phyloP scores from a whole-genome alignment of 306 rosid genomes.

The Amphicarpaea edgeworthii region DNA sequence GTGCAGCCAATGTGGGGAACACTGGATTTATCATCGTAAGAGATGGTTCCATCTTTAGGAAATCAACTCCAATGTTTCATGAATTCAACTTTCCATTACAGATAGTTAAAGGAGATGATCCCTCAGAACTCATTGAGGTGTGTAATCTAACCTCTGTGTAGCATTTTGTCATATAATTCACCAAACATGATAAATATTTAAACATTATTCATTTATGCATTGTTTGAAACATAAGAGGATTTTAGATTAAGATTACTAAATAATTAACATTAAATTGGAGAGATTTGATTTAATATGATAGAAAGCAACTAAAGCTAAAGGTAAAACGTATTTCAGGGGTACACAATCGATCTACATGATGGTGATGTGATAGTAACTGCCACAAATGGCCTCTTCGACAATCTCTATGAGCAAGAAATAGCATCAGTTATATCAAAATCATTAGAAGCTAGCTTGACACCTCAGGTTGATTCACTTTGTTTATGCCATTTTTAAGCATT shows the following conservation, averaged over 20 bases:
- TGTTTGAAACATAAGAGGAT: not conserved
- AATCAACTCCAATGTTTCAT: slow-evolving; percentile 67
- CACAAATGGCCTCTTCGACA: slow-evolving; percentile 86
- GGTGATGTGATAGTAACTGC: slow-evolving; percentile 77
- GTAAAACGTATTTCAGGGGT: slow-evolving; percentile 54
- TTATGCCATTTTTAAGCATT: not conserved
- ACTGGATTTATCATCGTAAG: slow-evolving; percentile 74
- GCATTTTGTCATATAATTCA: slow-evolving; percentile 4
- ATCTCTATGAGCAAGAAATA: slow-evolving; percentile 83
- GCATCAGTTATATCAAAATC: slow-evolving; percentile 58
- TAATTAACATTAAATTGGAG: slow-evolving; percentile 14
- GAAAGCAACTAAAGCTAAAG: no score
- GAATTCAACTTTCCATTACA: slow-evolving; percentile 71
- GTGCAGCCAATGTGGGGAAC: slow-evolving; percentile 78
- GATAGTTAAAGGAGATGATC: slow-evolving; percentile 61
- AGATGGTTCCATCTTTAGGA: slow-evolving; percentile 61
- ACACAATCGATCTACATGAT: slow-evolving; percentile 60
- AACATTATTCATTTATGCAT: not conserved
- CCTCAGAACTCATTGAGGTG: slow-evolving; percentile 68
- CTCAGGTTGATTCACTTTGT: slow-evolving; percentile 66
- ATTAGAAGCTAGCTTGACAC: slow-evolving; percentile 55
- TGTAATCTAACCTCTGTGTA: slow-evolving; percentile 17
- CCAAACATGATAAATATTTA: slow-evolving; percentile 26
- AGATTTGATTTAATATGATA: slow-evolving; percentile 12
- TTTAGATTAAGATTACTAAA: not conserved